Percentiles rank a stretch among this genome's conserved stretches.
Evolutionary conservation across 2,329 filamentous ascomycete species (phyloP).

Genomic region (Aspergillus quadricinctus): DNA sequence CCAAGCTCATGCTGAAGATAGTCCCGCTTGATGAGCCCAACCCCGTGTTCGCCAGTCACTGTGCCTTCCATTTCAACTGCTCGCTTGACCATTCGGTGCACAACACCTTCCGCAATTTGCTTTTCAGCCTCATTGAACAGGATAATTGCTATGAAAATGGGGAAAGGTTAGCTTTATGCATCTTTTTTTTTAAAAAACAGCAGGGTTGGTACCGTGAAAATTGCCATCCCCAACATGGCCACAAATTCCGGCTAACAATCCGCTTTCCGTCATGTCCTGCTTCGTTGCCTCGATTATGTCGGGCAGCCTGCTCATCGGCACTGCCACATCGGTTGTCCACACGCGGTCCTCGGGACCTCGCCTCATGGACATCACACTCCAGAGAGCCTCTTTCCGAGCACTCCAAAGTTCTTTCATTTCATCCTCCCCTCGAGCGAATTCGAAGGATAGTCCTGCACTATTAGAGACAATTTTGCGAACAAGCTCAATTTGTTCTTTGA

Average conservation of each 20-base stretch:
- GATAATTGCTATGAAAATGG: slow-evolving; percentile 49
- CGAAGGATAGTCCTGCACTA: slow-evolving; percentile 56
- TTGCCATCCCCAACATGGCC: slow-evolving; percentile 73
- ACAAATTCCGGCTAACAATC: slow-evolving; percentile 62
- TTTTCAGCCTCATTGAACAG: slow-evolving; percentile 58
- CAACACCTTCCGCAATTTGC: slow-evolving; percentile 52
- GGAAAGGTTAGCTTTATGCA: not conserved
- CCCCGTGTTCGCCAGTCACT: slow-evolving; percentile 67
- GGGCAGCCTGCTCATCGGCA: slow-evolving; percentile 66
- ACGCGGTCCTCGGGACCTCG: slow-evolving; percentile 57
- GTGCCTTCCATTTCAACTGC: slow-evolving; percentile 69
- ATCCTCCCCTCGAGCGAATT: slow-evolving; percentile 61
- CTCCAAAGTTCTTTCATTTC: slow-evolving; percentile 70
- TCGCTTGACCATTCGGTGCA: slow-evolving; percentile 66
- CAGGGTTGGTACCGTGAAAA: slow-evolving; percentile 56
- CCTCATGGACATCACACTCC: slow-evolving; percentile 65
- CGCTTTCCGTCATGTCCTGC: slow-evolving; percentile 58
- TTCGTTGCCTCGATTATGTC: slow-evolving; percentile 70
- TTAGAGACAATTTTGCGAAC: slow-evolving; percentile 56
- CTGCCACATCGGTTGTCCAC: slow-evolving; percentile 79
- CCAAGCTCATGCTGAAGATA: slow-evolving; percentile 61
- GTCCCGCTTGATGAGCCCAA: slow-evolving; percentile 66
- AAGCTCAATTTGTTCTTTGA: slow-evolving; percentile 61
- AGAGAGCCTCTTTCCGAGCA: slow-evolving; percentile 69
- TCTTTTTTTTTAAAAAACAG: not conserved